Percentiles rank a stretch among this genome's conserved stretches.
These are phyloP conservation scores for Acacia acuminata DNA, from an alignment of 306 rosid species.

Conservation along the genomic window DNA sequence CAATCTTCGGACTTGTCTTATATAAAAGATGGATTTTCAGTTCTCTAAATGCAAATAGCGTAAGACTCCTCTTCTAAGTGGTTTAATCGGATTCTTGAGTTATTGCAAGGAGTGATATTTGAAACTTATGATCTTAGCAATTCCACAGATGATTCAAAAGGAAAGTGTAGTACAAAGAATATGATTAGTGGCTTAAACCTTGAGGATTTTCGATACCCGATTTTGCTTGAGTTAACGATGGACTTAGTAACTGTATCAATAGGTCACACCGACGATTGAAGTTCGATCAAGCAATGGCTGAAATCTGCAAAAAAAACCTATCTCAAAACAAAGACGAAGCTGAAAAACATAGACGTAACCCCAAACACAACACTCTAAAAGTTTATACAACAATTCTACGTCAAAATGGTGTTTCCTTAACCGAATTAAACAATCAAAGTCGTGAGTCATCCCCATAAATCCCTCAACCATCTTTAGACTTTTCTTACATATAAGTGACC, in stretches of 20 bases:
- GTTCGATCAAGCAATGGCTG: conserved; percentile 71
- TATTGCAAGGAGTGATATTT: conserved; percentile 62
- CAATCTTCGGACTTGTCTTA: too few relatives aligned
- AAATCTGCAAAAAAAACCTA: conserved; percentile 52
- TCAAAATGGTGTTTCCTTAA: too few relatives aligned
- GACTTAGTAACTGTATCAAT: conserved; percentile 79
- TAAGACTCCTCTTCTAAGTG: conserved; percentile 41
- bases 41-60: conserved; percentile 27
- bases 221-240: conserved; percentile 69
- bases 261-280: conserved; percentile 79
- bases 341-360: too few relatives aligned
- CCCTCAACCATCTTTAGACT: too few relatives aligned
- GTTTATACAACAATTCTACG: too few relatives aligned
- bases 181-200: conserved; percentile 36
- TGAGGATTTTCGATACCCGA: conserved; percentile 71
- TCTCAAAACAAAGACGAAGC: conserved; percentile 80
- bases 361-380: too few relatives aligned
- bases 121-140: conserved; percentile 43
- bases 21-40: conserved; percentile 10
- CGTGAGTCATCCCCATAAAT: too few relatives aligned
- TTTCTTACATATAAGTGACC: too few relatives aligned
- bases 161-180: conserved; percentile 23
- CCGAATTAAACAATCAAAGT: too few relatives aligned
- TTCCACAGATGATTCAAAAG: neutral
- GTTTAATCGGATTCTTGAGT: conserved; percentile 52